Base-by-base conservation (phyloP, 2,329 filamentous ascomycete genomes). In the Fusarium gaditjirri region DNA sequence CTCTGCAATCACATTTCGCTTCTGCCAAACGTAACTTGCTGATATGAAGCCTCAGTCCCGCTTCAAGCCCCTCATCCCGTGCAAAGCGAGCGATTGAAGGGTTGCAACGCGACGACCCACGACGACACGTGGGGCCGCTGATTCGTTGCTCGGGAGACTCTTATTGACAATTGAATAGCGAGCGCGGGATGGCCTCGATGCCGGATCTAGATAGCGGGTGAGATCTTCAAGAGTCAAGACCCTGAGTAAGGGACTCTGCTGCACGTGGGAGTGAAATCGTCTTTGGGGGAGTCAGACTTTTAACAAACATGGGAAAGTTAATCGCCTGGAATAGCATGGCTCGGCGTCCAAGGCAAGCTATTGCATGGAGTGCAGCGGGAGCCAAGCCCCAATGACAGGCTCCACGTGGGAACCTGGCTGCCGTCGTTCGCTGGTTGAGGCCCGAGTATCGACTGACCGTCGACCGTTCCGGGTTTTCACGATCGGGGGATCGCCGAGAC, bases 121-220 rank as follows among this genome's bases (percentile, higher is more conserved):
- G 63, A 52, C 53, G 42, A 71, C 76, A 79, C 77, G 77, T 79
- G 77, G 76, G 77, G 70, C 59, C 58, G 65, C 68, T 79, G 77
- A 79, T 78, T 79, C 76, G 77, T 62, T 67, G 57, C 43, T 65
- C 36, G 31, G 36, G 56, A 42, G 62, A 59, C 43, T 65, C n/a
- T 49, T 68, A 17, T 62, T 49, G 56, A 70, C 53, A 29, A 55
- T 50, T 61, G 50, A 49, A 38, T n/a, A 53, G 49, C 49, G 49
- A 53, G 19, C 21, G 42, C 54, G 62, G 71, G 55, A 71, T 66
- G 49, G 35, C 33, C 49, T 41, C 49, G 41, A 50, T 41, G 41
- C 47, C 38, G 38, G 31, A 65, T 70, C 64, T 44, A 58, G 69
- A 60, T 49, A 29, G n/a, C 14, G 36, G 31, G 47, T 23, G 36